Evolutionary conservation across 2,329 filamentous ascomycete species (phyloP).

Genomic region (Metarhizium album): DNA sequence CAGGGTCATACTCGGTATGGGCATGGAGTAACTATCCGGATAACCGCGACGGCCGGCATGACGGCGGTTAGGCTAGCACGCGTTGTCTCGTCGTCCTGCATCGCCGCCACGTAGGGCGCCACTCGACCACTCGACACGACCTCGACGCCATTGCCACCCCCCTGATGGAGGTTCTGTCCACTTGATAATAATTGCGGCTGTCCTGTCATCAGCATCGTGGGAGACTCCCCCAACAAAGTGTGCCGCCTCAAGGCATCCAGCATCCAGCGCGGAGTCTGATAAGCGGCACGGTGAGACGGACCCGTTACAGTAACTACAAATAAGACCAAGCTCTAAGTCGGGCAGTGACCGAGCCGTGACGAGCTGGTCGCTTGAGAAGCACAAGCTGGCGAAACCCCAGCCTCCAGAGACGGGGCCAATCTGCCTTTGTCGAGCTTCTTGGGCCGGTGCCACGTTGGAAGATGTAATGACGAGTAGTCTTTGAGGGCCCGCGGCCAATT

Average conservation of each 20-base stretch:
- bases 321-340: background rate
- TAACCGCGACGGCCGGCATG: too few species aligned
- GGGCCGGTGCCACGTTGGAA: background rate
- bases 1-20: too few species aligned
- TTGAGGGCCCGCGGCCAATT: background rate
- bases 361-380: background rate
- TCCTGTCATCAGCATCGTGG: background rate
- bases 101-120: conserved; percentile 4
- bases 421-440: background rate
- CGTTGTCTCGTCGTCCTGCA: background rate
- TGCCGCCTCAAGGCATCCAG: background rate
- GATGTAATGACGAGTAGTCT: background rate
- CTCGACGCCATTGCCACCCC: conserved; percentile 1
- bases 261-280: background rate
- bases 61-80: background rate
- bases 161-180: too few species aligned
- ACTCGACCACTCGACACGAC: background rate
- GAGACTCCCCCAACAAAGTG: background rate
- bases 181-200: too few species aligned
- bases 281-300: background rate
- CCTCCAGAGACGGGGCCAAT: background rate
- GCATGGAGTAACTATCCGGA: too few species aligned
- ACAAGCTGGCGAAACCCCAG: background rate
- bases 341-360: background rate
- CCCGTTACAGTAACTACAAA: too few species aligned